Evolutionary conservation across 768 basidiomycete genomes (phyloP), one percentile per base, ranked within the genome.

Genomic region (Hortiboletus flavorubellus): DNA sequence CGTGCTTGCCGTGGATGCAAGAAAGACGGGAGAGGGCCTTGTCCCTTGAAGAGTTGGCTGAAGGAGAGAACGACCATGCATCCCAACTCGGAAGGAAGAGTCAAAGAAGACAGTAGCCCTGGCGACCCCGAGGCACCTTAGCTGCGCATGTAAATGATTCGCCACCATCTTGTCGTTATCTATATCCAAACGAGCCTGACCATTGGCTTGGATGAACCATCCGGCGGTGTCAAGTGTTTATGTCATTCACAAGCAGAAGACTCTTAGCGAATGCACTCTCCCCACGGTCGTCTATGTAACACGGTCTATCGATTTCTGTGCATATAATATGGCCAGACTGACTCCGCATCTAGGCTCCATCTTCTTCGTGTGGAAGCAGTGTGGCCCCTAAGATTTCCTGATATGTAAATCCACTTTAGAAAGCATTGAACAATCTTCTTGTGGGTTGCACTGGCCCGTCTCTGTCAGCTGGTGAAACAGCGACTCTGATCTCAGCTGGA

Each of bases 1-100:
- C 67, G 82, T 34, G 55, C 65, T 3, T 85, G 84, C 57, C 76
- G 74, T 51, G 82, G 81, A 1, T 86, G 84, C 64, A 83, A 73
- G 58, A 74, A 60, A 61, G 70, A 57, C 37, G 71, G 60, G 63
- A 67, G 54, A 37, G 70, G 68, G 3, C 7, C 59, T 0, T 76
- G 75, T 55, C 66, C 68, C n/a, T 51, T 76, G 53, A 77, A 73
- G 66, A 58, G 50, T 30, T 77, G 72, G 69, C 44, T 74, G 23
- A 68, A 60, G 58, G 67, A 69, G 47, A 67, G 57, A 34, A 59
- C 56, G 4, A 18, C 31, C 16, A 56, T 58, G 41, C 62, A 54
- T 14, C 65, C 62, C 30, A 54, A 60, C 38, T 33, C 59, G n/a
- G 63, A 68, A 33, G 46, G 37, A 9, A 44, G 29, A 14, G 23